A percentile compares a stretch with the other conserved stretches of the same genome.
Evolutionary conservation across 2,329 filamentous ascomycete genomes (phyloP).

Genomic region (Clarireedia homoeocarpa): DNA sequence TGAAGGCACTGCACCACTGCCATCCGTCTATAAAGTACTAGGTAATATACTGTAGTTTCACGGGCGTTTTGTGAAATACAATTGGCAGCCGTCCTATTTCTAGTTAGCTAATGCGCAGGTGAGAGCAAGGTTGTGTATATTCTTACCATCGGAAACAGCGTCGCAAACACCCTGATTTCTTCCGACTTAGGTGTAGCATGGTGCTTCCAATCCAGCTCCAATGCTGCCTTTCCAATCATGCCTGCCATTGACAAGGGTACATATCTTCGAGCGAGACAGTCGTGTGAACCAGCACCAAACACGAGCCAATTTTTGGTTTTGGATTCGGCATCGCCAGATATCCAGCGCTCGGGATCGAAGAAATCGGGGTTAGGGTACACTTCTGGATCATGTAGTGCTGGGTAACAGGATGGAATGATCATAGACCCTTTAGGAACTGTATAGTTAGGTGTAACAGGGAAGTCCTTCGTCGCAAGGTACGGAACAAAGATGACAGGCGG

Average conservation of each 20-base stretch:
- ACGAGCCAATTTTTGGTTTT: conserved; percentile 48
- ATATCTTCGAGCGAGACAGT: conserved; percentile 42
- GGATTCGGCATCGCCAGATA: conserved; percentile 40
- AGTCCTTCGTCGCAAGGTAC: conserved; percentile 40
- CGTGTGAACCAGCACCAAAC: conserved; percentile 43
- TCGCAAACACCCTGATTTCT: too few relatives aligned
- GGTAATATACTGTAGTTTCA: too few relatives aligned
- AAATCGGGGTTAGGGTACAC: conserved; percentile 28
- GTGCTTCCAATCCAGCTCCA: conserved; percentile 28
- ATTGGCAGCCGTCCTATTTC: too few relatives aligned
- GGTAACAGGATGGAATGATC: conserved; percentile 44
- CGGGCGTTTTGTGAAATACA: too few relatives aligned
- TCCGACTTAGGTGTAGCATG: too few relatives aligned
- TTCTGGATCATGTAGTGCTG: conserved; percentile 41
- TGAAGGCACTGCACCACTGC: too few relatives aligned
- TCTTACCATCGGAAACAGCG: too few relatives aligned
- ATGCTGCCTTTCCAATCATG: conserved; percentile 44
- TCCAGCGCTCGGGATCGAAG: conserved; percentile 44
- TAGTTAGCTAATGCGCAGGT: too few relatives aligned
- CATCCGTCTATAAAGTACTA: too few relatives aligned
- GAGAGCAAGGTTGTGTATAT: too few relatives aligned
- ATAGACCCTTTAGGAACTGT: conserved; percentile 43
- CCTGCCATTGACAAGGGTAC: conserved; percentile 42
- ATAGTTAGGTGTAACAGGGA: conserved; percentile 40
- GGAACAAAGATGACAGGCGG: conserved; percentile 49